A percentile compares a stretch with the other conserved stretches of the same genome.
phyloP scores from a whole-genome alignment of 2,329 filamentous ascomycete species.

The Clonostachys rhizophaga region DNA sequence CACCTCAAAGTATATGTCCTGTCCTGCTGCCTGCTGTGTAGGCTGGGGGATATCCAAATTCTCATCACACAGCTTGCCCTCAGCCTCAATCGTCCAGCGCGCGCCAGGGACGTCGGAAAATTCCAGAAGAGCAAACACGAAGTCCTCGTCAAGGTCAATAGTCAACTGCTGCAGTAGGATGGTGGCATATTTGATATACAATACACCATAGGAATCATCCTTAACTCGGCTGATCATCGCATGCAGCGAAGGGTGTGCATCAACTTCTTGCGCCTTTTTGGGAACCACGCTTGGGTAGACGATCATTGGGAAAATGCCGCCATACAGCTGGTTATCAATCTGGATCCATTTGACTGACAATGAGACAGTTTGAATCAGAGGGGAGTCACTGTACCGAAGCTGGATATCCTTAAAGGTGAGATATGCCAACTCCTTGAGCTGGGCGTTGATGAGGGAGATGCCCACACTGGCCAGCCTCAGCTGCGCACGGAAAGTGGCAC shows the following conservation, averaged over 20 bases:
- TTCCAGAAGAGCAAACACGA: slow-evolving; percentile 92
- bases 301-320: slow-evolving; percentile 95
- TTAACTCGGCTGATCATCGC: slow-evolving; percentile 91
- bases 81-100: slow-evolving; percentile 64
- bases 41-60: slow-evolving; percentile 89
- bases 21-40: slow-evolving; percentile 73
- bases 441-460: slow-evolving; percentile 87
- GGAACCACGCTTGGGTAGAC: slow-evolving; percentile 97
- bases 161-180: slow-evolving; percentile 96
- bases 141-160: slow-evolving; percentile 94
- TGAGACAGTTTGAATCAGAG: slow-evolving; percentile 85
- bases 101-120: slow-evolving; percentile 91
- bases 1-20: slow-evolving; percentile 97
- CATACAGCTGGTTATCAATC: slow-evolving; percentile 97
- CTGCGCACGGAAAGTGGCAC: slow-evolving; percentile 84
- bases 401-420: slow-evolving; percentile 89
- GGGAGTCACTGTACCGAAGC: slow-evolving; percentile 88
- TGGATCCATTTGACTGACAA: slow-evolving; percentile 97
- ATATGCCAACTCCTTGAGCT: slow-evolving; percentile 89
- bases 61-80: slow-evolving; percentile 85
- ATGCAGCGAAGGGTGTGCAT: slow-evolving; percentile 91
- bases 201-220: slow-evolving; percentile 94
- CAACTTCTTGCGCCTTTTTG: slow-evolving; percentile 93
- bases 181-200: slow-evolving; percentile 98
- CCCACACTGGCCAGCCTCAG: slow-evolving; percentile 86